A percentile compares a stretch with the other conserved stretches of the same genome.
Conservation (phyloP, 2,329 filamentous ascomycete species). For the Colletotrichum tabaci region DNA sequence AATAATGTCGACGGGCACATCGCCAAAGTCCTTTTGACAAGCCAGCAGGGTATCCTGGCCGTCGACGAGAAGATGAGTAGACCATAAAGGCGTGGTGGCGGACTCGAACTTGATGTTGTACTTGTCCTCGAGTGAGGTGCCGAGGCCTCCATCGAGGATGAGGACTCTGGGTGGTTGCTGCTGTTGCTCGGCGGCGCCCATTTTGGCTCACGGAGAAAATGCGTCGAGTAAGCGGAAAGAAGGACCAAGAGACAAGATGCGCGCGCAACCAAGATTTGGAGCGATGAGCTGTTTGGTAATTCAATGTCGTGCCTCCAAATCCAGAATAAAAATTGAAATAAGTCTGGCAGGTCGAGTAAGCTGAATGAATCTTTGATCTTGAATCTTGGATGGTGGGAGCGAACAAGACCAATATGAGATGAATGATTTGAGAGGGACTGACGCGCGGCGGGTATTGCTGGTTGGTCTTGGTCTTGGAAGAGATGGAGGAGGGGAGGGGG, state of each 20-base stretch:
- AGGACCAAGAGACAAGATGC: not conserved
- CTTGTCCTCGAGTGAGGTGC: constrained; percentile 74
- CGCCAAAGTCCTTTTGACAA: constrained; percentile 70
- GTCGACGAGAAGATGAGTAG: constrained; percentile 74
- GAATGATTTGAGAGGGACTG: not conserved
- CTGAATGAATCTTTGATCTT: not conserved
- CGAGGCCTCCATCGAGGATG: constrained; percentile 77
- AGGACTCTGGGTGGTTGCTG: constrained; percentile 48
- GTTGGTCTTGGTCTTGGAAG: constrained; percentile 3
- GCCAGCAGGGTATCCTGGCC: constrained; percentile 64
- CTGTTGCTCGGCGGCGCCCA: constrained; percentile 19
- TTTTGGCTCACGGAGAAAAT: constrained; percentile 16
- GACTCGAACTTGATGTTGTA: constrained; percentile 66
- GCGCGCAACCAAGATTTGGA: not conserved
- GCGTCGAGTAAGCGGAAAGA: not conserved
- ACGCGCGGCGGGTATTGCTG: constrained; percentile 14
- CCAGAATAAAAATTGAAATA: not conserved
- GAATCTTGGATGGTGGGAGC: not conserved
- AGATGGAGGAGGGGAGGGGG: constrained; percentile 1
- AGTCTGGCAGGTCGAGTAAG: not conserved
- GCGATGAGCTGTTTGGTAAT: not conserved
- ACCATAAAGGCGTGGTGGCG: constrained; percentile 74
- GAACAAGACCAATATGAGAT: constrained; percentile 3
- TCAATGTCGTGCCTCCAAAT: not conserved
- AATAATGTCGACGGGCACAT: constrained; percentile 73